A percentile compares a stretch with the other conserved stretches of the same genome.
These are phyloP conservation scores for Tylopilus plumbeoviolaceoides DNA, from an alignment of 768 basidiomycete species.

Conservation along the genomic window DNA sequence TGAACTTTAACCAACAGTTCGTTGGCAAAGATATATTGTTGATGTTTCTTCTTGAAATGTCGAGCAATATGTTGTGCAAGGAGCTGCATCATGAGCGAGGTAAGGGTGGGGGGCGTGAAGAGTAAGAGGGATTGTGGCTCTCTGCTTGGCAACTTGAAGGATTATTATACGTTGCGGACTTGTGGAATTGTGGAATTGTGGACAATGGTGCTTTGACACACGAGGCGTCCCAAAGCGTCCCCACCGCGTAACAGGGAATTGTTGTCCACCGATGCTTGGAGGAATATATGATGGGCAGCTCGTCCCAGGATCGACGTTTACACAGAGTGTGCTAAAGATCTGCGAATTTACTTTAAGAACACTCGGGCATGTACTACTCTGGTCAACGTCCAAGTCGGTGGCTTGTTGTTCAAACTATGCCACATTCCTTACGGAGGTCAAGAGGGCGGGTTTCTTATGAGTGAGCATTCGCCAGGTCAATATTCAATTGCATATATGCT, in stretches of 20 bases:
- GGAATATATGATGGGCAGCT: background rate
- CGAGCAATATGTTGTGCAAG: slow-evolving; percentile 1
- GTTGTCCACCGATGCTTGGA: slow-evolving; percentile 8
- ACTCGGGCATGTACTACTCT: background rate
- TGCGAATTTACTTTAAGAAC: background rate
- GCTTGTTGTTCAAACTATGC: background rate
- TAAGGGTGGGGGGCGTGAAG: background rate
- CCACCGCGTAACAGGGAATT: slow-evolving; percentile 6
- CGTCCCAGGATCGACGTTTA: background rate
- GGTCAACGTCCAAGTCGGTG: background rate
- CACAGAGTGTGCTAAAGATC: background rate
- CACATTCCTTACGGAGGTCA: background rate
- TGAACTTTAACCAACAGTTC: slow-evolving; percentile 16
- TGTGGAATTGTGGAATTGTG: slow-evolving; percentile 21
- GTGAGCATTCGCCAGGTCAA: background rate
- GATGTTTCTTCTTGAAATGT: slow-evolving; percentile 14
- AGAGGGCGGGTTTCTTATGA: background rate
- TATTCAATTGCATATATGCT: background rate
- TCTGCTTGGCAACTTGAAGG: background rate
- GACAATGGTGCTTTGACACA: slow-evolving; percentile 26
- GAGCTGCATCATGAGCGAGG: slow-evolving; percentile 5
- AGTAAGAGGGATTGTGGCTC: background rate
- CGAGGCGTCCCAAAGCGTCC: slow-evolving; percentile 15
- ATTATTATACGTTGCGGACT: slow-evolving; percentile 19
- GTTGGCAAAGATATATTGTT: slow-evolving; percentile 4